Percentiles rank a stretch among this genome's conserved stretches.
Evolutionary conservation across 1,284 basidiomycete species (phyloP).

Genomic region (Ustilago cynodontis): DNA sequence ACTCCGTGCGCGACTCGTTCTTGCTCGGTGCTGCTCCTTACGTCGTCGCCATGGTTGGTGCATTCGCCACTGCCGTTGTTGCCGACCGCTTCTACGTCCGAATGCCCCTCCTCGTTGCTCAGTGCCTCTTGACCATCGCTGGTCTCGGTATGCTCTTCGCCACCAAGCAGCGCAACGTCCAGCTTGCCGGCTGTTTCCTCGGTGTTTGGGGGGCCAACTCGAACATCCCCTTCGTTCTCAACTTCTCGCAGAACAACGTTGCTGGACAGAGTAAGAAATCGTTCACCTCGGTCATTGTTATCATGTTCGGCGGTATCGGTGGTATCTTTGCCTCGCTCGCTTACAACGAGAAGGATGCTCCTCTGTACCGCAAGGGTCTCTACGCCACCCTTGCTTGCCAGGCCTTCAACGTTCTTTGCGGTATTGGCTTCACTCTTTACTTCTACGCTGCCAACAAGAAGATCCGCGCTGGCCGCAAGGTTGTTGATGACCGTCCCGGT

Average conservation of each 20-base stretch:
- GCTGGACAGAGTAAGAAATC: slow-evolving; percentile 70
- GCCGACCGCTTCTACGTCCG: slow-evolving; percentile 70
- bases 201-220: slow-evolving; percentile 69
- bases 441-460: slow-evolving; percentile 57
- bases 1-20: slow-evolving; percentile 53
- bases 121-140: slow-evolving; percentile 67
- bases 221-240: slow-evolving; percentile 61
- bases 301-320: slow-evolving; percentile 71
- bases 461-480: slow-evolving; percentile 51
- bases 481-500: slow-evolving; percentile 53
- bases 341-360: slow-evolving; percentile 66
- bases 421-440: slow-evolving; percentile 48
- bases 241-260: slow-evolving; percentile 69
- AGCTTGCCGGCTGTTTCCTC: slow-evolving; percentile 70
- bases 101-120: slow-evolving; percentile 68
- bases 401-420: slow-evolving; percentile 54
- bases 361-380: slow-evolving; percentile 60
- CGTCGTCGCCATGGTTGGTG: slow-evolving; percentile 65
- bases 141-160: slow-evolving; percentile 70
- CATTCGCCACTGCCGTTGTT: slow-evolving; percentile 66
- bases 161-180: slow-evolving; percentile 38
- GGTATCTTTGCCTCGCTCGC: slow-evolving; percentile 71
- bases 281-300: slow-evolving; percentile 70
- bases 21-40: slow-evolving; percentile 71
- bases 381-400: slow-evolving; percentile 56